phyloP scores from a whole-genome alignment of 768 basidiomycete species.

The Suillus fuscotomentosus region DNA sequence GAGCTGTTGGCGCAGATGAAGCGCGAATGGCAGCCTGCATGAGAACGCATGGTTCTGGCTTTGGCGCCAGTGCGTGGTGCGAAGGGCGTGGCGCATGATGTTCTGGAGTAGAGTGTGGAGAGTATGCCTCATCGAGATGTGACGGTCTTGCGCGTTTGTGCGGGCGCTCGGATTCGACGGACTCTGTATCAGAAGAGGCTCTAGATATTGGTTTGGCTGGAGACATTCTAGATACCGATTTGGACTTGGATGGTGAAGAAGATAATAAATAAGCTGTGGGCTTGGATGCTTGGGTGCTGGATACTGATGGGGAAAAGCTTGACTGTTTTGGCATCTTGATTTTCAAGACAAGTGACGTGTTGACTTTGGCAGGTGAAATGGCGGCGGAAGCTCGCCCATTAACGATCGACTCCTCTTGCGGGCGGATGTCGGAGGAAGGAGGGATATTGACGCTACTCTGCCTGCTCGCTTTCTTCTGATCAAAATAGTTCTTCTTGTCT shows the following conservation, averaged over 20 bases:
- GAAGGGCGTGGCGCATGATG: constrained; percentile 14
- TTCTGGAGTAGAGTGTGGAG: constrained; percentile 24
- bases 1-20: constrained; percentile 39
- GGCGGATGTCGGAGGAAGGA: constrained; percentile 15
- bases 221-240: constrained; percentile 7
- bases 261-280: constrained; percentile 8
- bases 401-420: constrained; percentile 15
- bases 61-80: constrained; percentile 10
- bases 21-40: constrained; percentile 53
- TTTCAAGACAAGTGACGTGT: constrained; percentile 31
- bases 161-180: constrained; percentile 26
- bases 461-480: constrained; percentile 25
- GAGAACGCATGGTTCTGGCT: constrained; percentile 34
- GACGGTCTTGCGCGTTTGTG: constrained; percentile 28
- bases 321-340: constrained; percentile 31
- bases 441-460: constrained; percentile 13
- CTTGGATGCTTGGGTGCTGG: constrained; percentile 17
- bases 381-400: constrained; percentile 8
- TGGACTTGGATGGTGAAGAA: constrained; percentile 3
- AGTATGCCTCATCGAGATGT: constrained; percentile 20
- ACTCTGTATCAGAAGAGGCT: constrained; percentile 29
- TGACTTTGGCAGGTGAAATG: constrained; percentile 17
- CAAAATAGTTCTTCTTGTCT: constrained; percentile 44
- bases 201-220: constrained; percentile 28
- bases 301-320: constrained; percentile 8